These are phyloP conservation scores for Alternaria viburni DNA, from an alignment of 2,329 filamentous ascomycete species.

Conservation along the genomic window DNA sequence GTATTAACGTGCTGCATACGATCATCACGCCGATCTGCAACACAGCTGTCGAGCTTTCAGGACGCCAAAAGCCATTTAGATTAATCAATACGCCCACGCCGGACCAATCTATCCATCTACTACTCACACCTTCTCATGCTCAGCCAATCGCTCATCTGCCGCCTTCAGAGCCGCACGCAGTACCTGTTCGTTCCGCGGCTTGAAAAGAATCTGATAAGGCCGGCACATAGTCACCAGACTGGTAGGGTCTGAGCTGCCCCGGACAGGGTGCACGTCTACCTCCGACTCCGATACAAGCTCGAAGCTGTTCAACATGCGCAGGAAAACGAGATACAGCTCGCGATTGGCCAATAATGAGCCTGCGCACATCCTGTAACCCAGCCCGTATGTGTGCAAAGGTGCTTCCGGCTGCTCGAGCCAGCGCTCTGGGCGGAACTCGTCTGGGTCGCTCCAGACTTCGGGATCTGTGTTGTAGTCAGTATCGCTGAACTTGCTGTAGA, in stretches of 20 bases:
- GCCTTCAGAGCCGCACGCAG: constrained; percentile 52
- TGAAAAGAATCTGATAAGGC: constrained; percentile 64
- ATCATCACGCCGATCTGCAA: not conserved
- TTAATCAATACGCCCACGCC: not conserved
- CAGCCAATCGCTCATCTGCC: constrained; percentile 35
- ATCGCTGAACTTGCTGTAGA: not conserved
- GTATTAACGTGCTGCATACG: not conserved
- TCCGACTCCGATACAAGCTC: constrained; percentile 61
- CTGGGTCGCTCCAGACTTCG: constrained; percentile 64
- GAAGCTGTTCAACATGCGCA: constrained; percentile 68
- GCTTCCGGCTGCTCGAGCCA: constrained; percentile 70
- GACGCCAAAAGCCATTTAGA: not conserved
- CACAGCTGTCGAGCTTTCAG: not conserved
- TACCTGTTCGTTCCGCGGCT: constrained; percentile 59
- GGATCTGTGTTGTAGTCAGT: constrained; percentile 49
- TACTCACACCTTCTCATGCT: constrained; percentile 13
- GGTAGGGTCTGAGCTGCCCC: constrained; percentile 66
- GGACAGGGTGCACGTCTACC: constrained; percentile 65
- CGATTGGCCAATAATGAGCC: constrained; percentile 68
- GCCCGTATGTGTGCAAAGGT: constrained; percentile 69
- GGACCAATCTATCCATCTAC: not conserved
- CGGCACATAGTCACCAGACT: constrained; percentile 67
- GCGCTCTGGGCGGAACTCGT: constrained; percentile 65
- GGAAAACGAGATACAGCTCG: constrained; percentile 69
- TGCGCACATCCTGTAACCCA: constrained; percentile 73